Evolutionary conservation across 192 early-diverging fungal genomes (phyloP).

Genomic region (Gigaspora rosea): DNA sequence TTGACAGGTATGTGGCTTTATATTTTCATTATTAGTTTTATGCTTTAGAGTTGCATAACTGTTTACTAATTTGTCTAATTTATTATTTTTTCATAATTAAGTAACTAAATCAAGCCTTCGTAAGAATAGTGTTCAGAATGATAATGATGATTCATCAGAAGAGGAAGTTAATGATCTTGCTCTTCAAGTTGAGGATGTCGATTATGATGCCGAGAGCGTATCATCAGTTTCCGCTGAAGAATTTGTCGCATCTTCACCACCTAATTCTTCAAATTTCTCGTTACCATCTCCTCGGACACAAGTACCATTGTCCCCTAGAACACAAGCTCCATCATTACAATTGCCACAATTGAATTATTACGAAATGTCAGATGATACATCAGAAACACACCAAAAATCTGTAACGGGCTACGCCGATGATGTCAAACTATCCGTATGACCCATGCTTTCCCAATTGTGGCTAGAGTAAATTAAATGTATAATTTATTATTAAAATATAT

Average conservation of each 20-base stretch:
- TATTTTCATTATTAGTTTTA: not conserved
- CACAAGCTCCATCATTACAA: not conserved
- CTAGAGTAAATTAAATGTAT: too few relatives aligned
- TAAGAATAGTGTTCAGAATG: slow-evolving; percentile 1
- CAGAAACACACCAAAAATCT: too few relatives aligned
- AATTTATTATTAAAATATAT: too few relatives aligned
- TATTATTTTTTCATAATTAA: not conserved
- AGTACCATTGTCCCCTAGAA: slow-evolving; percentile 4
- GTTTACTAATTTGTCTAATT: not conserved
- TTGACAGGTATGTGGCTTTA: slow-evolving; percentile 34
- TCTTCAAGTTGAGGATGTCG: slow-evolving; percentile 22
- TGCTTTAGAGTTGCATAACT: not conserved
- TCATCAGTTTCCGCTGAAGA: slow-evolving; percentile 14
- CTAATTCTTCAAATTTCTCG: not conserved
- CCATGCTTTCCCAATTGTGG: too few relatives aligned
- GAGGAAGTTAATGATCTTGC: slow-evolving; percentile 48
- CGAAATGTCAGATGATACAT: not conserved
- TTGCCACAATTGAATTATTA: not conserved
- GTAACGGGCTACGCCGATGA: too few relatives aligned
- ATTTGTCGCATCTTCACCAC: not conserved
- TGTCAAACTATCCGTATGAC: too few relatives aligned
- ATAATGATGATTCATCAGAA: slow-evolving; percentile 35
- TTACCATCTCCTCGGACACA: not conserved
- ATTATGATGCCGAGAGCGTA: slow-evolving; percentile 20
- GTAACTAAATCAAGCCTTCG: not conserved